These are phyloP conservation scores for Nitzschia sp. DNA, from an alignment of 108 stramenopile genomes.

Conservation along the genomic window DNA sequence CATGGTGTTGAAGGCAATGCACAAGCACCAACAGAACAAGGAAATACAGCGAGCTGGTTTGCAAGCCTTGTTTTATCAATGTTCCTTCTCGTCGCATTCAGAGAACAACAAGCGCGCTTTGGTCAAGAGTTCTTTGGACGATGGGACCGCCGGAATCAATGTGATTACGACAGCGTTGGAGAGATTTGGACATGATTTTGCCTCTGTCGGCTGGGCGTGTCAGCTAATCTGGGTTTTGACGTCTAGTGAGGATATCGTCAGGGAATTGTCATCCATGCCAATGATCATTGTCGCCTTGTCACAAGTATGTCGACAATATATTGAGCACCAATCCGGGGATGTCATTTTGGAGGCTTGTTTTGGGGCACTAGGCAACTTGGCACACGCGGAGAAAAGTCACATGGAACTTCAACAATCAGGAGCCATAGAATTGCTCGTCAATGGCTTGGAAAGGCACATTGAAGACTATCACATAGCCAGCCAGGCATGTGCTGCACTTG, in stretches of 20 bases:
- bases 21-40: slow-evolving; percentile 20
- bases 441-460: slow-evolving; percentile 20
- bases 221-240: slow-evolving; percentile 40
- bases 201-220: slow-evolving; percentile 40
- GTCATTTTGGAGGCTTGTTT: slow-evolving; percentile 38
- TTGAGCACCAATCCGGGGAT: slow-evolving; percentile 16
- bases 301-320: slow-evolving; percentile 18
- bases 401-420: slow-evolving; percentile 9
- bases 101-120: slow-evolving; percentile 36
- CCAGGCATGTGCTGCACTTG: slow-evolving; percentile 35
- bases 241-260: slow-evolving; percentile 35
- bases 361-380: slow-evolving; percentile 41
- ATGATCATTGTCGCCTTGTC: slow-evolving; percentile 14
- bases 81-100: slow-evolving; percentile 34
- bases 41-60: slow-evolving; percentile 40
- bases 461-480: slow-evolving; percentile 21
- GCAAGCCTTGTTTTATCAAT: slow-evolving; percentile 48
- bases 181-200: slow-evolving; percentile 21
- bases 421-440: slow-evolving; percentile 21
- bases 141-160: slow-evolving; percentile 26
- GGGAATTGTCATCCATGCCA: slow-evolving; percentile 5
- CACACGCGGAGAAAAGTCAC: slow-evolving; percentile 15
- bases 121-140: slow-evolving; percentile 29
- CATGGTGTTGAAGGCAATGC: slow-evolving; percentile 40
- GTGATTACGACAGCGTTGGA: slow-evolving; percentile 36